These are phyloP conservation scores for Paramecium tetraurelia DNA, from an alignment of 73 alveolate species.

Conservation along the genomic window DNA sequence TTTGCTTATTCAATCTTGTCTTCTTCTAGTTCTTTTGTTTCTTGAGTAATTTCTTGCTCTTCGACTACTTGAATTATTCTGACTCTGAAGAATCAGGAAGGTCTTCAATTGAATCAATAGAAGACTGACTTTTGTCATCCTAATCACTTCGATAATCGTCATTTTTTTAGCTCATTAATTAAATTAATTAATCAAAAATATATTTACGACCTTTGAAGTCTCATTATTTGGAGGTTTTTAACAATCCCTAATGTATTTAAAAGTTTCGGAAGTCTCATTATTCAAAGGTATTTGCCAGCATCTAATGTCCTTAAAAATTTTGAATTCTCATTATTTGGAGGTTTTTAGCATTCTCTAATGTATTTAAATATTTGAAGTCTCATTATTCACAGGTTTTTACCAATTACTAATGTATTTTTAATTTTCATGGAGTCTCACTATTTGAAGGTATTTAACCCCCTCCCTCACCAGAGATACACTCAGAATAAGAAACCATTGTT, in stretches of 20 bases:
- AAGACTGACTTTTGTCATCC: background rate
- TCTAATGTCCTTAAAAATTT: too few relatives aligned
- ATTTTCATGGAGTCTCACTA: too few relatives aligned
- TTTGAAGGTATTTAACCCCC: too few relatives aligned
- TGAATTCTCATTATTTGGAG: too few relatives aligned
- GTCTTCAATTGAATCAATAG: background rate
- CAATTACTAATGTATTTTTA: too few relatives aligned
- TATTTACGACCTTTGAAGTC: background rate
- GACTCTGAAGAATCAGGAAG: background rate
- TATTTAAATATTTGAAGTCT: too few relatives aligned
- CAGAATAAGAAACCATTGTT: too few relatives aligned
- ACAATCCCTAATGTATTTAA: background rate
- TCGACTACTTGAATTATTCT: background rate
- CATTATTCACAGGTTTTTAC: too few relatives aligned
- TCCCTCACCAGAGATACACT: too few relatives aligned
- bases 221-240: background rate
- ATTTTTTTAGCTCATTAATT: background rate
- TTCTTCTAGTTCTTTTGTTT: conserved; percentile 7
- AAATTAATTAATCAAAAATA: background rate
- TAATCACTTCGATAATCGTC: conserved; percentile 40
- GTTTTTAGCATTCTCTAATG: too few relatives aligned
- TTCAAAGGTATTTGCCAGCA: too few relatives aligned
- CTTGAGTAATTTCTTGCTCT: background rate
- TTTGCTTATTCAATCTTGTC: background rate
- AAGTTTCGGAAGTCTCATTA: too few relatives aligned